These are phyloP conservation scores for Ogataea pini DNA, from an alignment of 805 yeast species.

Conservation along the genomic window DNA sequence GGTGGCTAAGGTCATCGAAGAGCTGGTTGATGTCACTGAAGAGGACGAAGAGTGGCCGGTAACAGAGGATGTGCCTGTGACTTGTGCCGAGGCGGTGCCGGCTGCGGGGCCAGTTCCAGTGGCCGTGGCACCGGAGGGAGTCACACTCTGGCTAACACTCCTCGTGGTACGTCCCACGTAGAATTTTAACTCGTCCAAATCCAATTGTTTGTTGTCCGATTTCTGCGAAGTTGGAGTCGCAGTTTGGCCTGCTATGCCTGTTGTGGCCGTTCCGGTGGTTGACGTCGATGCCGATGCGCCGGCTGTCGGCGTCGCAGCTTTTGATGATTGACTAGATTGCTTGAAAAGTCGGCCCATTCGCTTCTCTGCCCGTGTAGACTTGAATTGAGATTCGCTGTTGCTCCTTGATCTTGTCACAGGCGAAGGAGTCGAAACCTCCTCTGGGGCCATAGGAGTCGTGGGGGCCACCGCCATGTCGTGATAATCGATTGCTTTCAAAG, in stretches of 20 bases:
- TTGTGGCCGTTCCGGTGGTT: not conserved
- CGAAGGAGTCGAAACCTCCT: slow-evolving; percentile 9
- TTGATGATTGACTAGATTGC: slow-evolving; percentile 19
- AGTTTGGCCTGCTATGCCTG: not conserved
- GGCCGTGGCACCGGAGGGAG: slow-evolving; percentile 6
- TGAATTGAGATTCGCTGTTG: slow-evolving; percentile 33
- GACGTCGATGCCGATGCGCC: slow-evolving; percentile 3
- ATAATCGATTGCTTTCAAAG: not conserved
- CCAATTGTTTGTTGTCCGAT: slow-evolving; percentile 20
- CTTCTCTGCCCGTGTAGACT: slow-evolving; percentile 35
- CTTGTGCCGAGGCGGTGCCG: too few relatives aligned
- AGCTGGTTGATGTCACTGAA: slow-evolving; percentile 8
- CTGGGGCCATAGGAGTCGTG: slow-evolving; percentile 7
- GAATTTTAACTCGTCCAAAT: slow-evolving; percentile 23
- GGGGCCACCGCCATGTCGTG: not conserved
- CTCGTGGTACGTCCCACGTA: slow-evolving; percentile 23
- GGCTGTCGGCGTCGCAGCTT: slow-evolving; percentile 11
- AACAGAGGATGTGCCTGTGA: slow-evolving; percentile 9
- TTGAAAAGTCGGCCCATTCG: slow-evolving; percentile 37
- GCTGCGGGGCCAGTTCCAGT: too few relatives aligned
- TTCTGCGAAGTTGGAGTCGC: slow-evolving; percentile 5
- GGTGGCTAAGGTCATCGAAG: not conserved
- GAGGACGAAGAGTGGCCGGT: slow-evolving; percentile 12
- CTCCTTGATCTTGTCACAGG: slow-evolving; percentile 28
- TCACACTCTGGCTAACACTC: slow-evolving; percentile 18